Evolutionary conservation across 805 yeast species (phyloP).

Genomic region (Debaryomyces castellii): DNA sequence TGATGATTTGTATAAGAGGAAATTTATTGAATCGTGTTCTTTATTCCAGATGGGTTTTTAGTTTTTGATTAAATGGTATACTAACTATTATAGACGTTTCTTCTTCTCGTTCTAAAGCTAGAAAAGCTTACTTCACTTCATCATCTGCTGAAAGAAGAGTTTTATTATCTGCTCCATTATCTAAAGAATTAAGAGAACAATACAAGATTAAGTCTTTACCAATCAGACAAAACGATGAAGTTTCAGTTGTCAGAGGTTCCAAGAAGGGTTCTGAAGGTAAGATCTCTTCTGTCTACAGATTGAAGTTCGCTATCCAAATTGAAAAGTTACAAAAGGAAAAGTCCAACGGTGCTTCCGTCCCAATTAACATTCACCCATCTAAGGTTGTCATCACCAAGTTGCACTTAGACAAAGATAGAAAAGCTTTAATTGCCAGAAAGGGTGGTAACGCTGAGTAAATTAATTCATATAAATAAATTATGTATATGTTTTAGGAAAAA

Average conservation of each 20-base stretch:
- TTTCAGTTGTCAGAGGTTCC: conserved; percentile 95
- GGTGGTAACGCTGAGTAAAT: conserved; percentile 94
- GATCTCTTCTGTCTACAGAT: conserved; percentile 97
- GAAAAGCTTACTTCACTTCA: conserved; percentile 99
- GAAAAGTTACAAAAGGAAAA: conserved; percentile 97
- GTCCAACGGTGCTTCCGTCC: conserved; percentile 96
- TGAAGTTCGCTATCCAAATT: conserved; percentile 93
- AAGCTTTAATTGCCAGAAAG: conserved; percentile 95
- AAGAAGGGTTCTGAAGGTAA: conserved; percentile 99
- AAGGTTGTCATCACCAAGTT: conserved; percentile 98
- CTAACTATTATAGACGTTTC: conserved; percentile 80
- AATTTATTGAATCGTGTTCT: background rate
- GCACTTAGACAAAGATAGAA: conserved; percentile 98
- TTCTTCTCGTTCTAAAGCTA: conserved; percentile 97
- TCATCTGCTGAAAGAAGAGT: conserved; percentile 95
- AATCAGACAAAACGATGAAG: conserved; percentile 97
- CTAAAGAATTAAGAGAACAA: conserved; percentile 97
- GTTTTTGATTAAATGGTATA: conserved; percentile 10
- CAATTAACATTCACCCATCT: conserved; percentile 97
- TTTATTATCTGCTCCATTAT: conserved; percentile 96
- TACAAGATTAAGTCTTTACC: conserved; percentile 95
- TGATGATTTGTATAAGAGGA: too few relatives aligned
- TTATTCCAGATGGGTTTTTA: background rate
- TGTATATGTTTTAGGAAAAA: conserved; percentile 8
- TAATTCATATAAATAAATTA: conserved; percentile 12